Evolutionary conservation across 371 early-diverging fungal species (phyloP), one percentile per base, ranked within the genome.

Genomic region (Mucor saturninus): DNA sequence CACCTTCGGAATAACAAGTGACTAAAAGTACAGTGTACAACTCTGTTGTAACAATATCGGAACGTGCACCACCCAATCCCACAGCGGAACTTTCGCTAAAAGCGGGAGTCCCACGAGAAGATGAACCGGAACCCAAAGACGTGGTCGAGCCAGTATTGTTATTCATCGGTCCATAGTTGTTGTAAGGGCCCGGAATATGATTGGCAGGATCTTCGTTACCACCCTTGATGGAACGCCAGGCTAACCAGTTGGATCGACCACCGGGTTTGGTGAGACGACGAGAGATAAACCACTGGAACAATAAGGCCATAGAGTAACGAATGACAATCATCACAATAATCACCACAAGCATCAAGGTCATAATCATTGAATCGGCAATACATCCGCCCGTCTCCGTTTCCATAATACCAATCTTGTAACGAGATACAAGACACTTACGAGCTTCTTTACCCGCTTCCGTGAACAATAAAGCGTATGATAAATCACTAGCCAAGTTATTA

Each of bases 1-100:
- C 87, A 64, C 92, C 88, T 69, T 93, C 94, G 9, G 89, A 89
- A 69, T 93, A 93, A 71, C 89, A 88, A 32, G 92, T 90, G 29
- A 87, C 91, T 31, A 89, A 72, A 70, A 90, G 69, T 49, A 76
- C 68, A 4, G 86, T 79, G 50, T 84, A 86, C 8, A 82, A 60
- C 61, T 83, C 81, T 29, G 77, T 75, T 1, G 64, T 65, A 8
- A 80, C 75, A 56, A 80, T 80, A 63, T 80, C 76, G 11, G 72
- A 54, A 1, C 45, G 73, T n/a, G 69, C 60, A 38, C 71, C 71
- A 15, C 72, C 69, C 5, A 71, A 52, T 46, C 61, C 67, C 0
- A 67, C 49, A 10, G 73, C 68, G 11, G 71, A 68, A 53, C 65
- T 65, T 43, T 69, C 69, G 26, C 61, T 55, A 21, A 60, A 59